phyloP scores from a whole-genome alignment of 208 protist species.

The Acanthamoeba royreba region DNA sequence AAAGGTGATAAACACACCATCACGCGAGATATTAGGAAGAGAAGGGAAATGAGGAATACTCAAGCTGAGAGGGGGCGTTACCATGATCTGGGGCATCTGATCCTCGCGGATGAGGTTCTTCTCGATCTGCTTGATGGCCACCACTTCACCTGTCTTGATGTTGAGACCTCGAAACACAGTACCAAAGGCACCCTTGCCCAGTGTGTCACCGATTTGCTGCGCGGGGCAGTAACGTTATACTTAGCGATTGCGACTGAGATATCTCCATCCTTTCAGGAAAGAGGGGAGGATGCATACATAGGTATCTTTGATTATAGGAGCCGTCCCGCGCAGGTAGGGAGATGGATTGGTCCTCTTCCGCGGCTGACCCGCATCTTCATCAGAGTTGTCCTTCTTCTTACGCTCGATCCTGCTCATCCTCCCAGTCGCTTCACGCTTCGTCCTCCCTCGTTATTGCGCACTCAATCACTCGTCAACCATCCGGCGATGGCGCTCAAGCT shows the following conservation, averaged over 20 bases:
- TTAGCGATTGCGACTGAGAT: background rate
- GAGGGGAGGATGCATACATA: background rate
- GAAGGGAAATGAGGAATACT: background rate
- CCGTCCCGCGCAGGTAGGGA: background rate
- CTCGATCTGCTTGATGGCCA: slow-evolving; percentile 78
- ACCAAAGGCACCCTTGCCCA: background rate
- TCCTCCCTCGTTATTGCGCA: background rate
- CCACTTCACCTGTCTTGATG: slow-evolving; percentile 39
- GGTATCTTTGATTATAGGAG: background rate
- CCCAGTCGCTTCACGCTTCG: too few species aligned
- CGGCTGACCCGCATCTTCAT: background rate
- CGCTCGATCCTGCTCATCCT: background rate
- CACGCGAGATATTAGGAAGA: background rate
- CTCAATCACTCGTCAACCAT: background rate
- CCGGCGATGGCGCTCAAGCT: too few species aligned
- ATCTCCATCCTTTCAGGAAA: background rate
- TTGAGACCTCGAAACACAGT: background rate
- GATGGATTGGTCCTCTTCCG: background rate
- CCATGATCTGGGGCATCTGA: slow-evolving; percentile 58
- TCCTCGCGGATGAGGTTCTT: slow-evolving; percentile 57
- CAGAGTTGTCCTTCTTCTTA: too few species aligned
- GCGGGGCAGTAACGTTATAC: background rate
- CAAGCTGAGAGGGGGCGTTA: background rate
- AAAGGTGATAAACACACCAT: background rate
- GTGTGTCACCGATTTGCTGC: background rate